Conservation (phyloP, 2,329 filamentous ascomycete genomes). For the Thelonectria olida region DNA sequence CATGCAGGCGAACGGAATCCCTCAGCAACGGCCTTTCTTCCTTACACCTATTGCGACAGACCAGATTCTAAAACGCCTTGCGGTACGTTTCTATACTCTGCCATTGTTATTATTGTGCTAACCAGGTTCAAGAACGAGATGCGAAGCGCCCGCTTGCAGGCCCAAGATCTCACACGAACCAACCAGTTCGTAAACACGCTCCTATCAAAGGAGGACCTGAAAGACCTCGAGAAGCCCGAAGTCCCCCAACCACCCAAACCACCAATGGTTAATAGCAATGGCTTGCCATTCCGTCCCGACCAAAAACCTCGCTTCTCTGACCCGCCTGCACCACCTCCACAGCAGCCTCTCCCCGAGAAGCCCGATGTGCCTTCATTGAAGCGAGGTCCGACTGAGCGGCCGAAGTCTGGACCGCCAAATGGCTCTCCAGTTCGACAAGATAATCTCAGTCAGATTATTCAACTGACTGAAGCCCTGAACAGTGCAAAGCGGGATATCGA, state of each 20-base stretch:
- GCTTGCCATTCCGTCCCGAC: slow-evolving; percentile 71
- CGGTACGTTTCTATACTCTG: slow-evolving; percentile 39
- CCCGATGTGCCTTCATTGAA: slow-evolving; percentile 82
- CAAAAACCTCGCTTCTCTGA: slow-evolving; percentile 88
- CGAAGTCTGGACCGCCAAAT: slow-evolving; percentile 64
- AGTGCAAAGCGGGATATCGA: slow-evolving; percentile 88
- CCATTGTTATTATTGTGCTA: slow-evolving; percentile 18
- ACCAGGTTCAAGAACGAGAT: slow-evolving; percentile 77
- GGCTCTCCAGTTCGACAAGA: slow-evolving; percentile 69
- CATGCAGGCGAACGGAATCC: slow-evolving; percentile 65
- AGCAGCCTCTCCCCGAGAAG: slow-evolving; percentile 93
- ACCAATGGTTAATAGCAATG: slow-evolving; percentile 61
- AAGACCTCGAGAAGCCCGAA: slow-evolving; percentile 64
- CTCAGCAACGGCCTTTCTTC: slow-evolving; percentile 85
- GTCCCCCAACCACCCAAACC: slow-evolving; percentile 57
- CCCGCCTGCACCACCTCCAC: slow-evolving; percentile 90
- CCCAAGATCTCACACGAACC: slow-evolving; percentile 84
- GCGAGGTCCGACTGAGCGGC: slow-evolving; percentile 78
- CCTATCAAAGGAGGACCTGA: slow-evolving; percentile 75
- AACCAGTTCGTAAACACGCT: slow-evolving; percentile 83
- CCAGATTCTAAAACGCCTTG: slow-evolving; percentile 80
- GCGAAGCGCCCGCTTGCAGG: slow-evolving; percentile 87
- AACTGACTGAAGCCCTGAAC: slow-evolving; percentile 85
- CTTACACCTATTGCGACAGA: slow-evolving; percentile 91
- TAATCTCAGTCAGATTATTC: slow-evolving; percentile 77